phyloP scores from a whole-genome alignment of 306 rosid species.

The Casuarina cunninghamiana region DNA sequence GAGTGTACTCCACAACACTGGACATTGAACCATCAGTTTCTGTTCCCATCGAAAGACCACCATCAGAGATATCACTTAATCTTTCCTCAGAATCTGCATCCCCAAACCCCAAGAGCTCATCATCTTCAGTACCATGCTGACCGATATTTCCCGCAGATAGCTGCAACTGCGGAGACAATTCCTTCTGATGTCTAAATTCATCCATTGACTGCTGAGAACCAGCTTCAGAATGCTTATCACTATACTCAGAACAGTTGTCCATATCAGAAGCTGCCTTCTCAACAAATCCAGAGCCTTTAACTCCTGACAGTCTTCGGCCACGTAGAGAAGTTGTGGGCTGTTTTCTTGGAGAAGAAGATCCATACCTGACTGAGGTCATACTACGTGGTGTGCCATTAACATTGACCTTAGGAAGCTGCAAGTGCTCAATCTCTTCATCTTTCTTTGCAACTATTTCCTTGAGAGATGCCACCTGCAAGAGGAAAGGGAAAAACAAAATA shows the following conservation, averaged over 20 bases:
- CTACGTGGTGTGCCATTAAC: conserved; percentile 53
- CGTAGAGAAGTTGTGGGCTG: conserved; percentile 51
- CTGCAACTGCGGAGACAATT: conserved; percentile 42
- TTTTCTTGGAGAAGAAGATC: conserved; percentile 72
- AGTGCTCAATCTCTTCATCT: conserved; percentile 81
- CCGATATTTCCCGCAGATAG: conserved; percentile 37
- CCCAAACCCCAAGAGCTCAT: conserved; percentile 83
- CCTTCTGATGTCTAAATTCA: conserved; percentile 57
- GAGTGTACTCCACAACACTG: conserved; percentile 91
- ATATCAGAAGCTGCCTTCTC: conserved; percentile 57
- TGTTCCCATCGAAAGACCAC: conserved; percentile 99
- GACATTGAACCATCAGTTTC: conserved; percentile 93
- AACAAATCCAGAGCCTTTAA: conserved; percentile 36
- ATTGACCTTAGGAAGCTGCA: conserved; percentile 59
- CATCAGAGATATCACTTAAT: conserved; percentile 95
- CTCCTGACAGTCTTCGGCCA: conserved; percentile 40
- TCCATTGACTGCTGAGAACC: conserved; percentile 76
- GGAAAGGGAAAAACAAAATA: conserved; percentile 20
- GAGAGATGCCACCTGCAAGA: conserved; percentile 69
- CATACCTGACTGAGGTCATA: conserved; percentile 45
- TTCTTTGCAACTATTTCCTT: conserved; percentile 67
- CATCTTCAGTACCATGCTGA: conserved; percentile 62
- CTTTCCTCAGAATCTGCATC: conserved; percentile 94
- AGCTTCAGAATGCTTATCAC: conserved; percentile 80
- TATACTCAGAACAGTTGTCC: conserved; percentile 73